Base-by-base conservation (phyloP, 2,329 filamentous ascomycete species). In the Colletotrichum sp. region DNA sequence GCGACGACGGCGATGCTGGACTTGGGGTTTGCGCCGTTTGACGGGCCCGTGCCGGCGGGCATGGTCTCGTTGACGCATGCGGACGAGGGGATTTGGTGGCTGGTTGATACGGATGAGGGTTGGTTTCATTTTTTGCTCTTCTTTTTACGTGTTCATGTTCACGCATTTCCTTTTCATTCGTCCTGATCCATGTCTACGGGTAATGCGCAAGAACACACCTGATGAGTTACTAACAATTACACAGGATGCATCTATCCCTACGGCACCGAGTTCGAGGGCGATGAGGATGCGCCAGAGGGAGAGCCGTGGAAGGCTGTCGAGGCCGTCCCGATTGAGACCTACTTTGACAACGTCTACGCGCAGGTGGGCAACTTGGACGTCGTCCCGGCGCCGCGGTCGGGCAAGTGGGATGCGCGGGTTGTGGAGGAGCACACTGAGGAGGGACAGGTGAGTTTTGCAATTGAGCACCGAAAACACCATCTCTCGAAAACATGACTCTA, bases 1-100 rank as follows among this genome's bases (percentile, higher is more conserved):
- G 64, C n/a, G 10, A 60, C 26, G 15, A 73, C 74, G 57, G 39
- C 74, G 49, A 59, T 76, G 36, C 63, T 76, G 64, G 74, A 76
- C 6, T 18, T 76, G 13, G 74, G 73, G 2, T 76, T 76, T 49
- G 74, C 74, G 70, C 75, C 75, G n/a, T 77, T 77, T 18, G 71
- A 77, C 39, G 75, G 75, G 21, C 62, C 71, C 62, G 71, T 77
- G 55, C 75, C 75, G 71, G 39, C 72, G 6, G 75, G 63, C 21
- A 75, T 77, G 72, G 64, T 77, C 24, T 77, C 75, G 55, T 55
- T 77, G 71, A 75, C 75, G 52, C 72, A 77, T 21, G 75, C 67
- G 52, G 75, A 77, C 21, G 75, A 75, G 32, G 75, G 75, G 13
- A 66, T 32, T 16, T 77, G 75, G 75, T 77, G 75, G 75, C 21